Conservation (phyloP, 2,329 filamentous ascomycete genomes). For the Colletotrichum truncatum region DNA sequence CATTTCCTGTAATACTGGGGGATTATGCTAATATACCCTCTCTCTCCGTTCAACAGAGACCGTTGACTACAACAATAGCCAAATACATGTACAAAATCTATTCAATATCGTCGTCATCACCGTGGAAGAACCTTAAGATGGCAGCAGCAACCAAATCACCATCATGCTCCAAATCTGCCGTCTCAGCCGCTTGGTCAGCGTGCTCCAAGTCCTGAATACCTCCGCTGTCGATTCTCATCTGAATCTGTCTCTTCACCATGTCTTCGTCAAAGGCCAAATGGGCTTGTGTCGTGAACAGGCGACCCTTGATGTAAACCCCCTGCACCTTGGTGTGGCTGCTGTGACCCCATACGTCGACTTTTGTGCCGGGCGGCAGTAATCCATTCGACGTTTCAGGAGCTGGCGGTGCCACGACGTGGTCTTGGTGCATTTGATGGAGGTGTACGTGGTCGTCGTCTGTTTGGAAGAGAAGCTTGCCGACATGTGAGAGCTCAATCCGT, state of each 20-base stretch:
- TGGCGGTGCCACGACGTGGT: constrained; percentile 73
- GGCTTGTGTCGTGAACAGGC: constrained; percentile 79
- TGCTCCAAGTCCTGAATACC: constrained; percentile 72
- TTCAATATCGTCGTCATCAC: constrained; percentile 53
- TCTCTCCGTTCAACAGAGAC: too few relatives aligned
- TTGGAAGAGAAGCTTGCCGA: constrained; percentile 76
- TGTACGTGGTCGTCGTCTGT: constrained; percentile 57
- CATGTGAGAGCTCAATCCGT: constrained; percentile 68
- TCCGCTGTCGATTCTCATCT: constrained; percentile 63
- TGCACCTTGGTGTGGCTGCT: constrained; percentile 75
- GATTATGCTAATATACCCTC: too few relatives aligned
- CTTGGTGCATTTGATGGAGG: constrained; percentile 84
- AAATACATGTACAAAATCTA: not conserved
- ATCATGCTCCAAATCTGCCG: constrained; percentile 73
- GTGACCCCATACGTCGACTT: constrained; percentile 67
- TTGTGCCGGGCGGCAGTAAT: constrained; percentile 47
- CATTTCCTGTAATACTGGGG: too few relatives aligned
- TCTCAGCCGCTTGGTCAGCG: constrained; percentile 68
- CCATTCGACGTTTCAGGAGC: constrained; percentile 52
- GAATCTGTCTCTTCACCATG: constrained; percentile 73
- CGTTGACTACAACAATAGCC: not conserved
- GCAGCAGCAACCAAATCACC: constrained; percentile 72
- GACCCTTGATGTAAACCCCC: constrained; percentile 73
- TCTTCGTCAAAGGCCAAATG: constrained; percentile 80
- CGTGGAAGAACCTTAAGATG: constrained; percentile 68